A percentile compares a stretch with the other conserved stretches of the same genome.
Evolutionary conservation across 1,284 basidiomycete genomes (phyloP).

Genomic region (Ganoderma multipileum): DNA sequence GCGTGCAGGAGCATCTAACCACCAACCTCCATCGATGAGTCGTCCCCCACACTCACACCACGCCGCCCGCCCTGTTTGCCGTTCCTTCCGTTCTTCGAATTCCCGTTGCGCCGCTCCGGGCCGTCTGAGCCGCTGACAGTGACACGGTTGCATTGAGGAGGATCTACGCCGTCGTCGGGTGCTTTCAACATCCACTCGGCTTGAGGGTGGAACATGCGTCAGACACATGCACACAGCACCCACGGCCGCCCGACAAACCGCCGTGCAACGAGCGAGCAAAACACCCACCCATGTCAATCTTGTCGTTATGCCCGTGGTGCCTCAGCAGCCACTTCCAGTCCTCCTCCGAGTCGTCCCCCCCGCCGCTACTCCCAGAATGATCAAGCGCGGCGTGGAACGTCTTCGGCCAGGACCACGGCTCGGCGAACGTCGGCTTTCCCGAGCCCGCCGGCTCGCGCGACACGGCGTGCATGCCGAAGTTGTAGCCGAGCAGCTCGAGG

Average conservation of each 20-base stretch:
- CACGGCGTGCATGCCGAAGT: conserved; percentile 2
- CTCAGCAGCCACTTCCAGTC: conserved; percentile 15
- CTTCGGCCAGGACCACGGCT: conserved; percentile 7
- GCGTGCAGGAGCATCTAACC: not conserved
- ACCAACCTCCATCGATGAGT: not conserved
- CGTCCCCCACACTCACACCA: no score
- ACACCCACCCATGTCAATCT: conserved; percentile 5
- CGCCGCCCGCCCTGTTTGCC: not conserved
- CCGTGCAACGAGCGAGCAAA: not conserved
- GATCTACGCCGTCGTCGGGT: not conserved
- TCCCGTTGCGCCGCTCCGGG: not conserved
- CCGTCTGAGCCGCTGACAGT: not conserved
- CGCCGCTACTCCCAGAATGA: not conserved
- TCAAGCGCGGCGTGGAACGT: conserved; percentile 6
- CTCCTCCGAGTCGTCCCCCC: not conserved
- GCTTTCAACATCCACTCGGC: conserved; percentile 7
- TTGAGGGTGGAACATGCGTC: not conserved
- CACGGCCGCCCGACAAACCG: not conserved
- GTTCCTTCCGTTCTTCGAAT: not conserved
- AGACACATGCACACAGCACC: not conserved
- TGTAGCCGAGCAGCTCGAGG: conserved; percentile 6
- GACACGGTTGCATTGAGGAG: not conserved
- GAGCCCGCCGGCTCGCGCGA: not conserved
- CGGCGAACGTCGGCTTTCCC: not conserved
- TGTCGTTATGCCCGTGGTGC: conserved; percentile 7